Conservation (phyloP, 1,284 basidiomycete genomes). For the Phenoliferia sp. region DNA sequence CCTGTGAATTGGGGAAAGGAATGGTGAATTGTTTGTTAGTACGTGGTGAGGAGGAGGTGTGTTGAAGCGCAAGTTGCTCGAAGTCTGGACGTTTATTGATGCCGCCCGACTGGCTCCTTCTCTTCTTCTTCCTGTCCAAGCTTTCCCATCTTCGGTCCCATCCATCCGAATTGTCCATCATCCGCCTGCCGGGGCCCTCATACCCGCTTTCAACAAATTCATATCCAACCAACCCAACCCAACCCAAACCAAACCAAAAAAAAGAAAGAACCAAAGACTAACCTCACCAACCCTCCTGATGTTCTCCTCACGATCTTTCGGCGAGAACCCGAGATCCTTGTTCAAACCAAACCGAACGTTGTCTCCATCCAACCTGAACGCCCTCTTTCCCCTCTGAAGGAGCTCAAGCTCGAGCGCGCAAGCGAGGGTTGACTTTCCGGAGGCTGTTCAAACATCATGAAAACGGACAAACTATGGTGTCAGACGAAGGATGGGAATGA, state of each 20-base stretch:
- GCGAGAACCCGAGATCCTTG: slow-evolving; percentile 96
- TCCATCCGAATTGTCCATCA: background rate
- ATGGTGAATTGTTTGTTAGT: background rate
- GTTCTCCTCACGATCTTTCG: slow-evolving; percentile 92
- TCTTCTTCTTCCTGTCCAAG: background rate
- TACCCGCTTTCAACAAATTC: background rate
- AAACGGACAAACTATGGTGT: background rate
- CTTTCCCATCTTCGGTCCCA: too few relatives aligned
- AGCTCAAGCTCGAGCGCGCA: slow-evolving; percentile 96
- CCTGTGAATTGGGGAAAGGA: slow-evolving; percentile 49
- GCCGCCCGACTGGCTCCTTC: too few relatives aligned
- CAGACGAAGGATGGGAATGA: background rate
- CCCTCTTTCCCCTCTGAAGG: slow-evolving; percentile 75
- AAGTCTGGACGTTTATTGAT: too few relatives aligned
- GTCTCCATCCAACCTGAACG: slow-evolving; percentile 93
- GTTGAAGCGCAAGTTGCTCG: too few relatives aligned
- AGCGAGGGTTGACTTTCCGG: slow-evolving; percentile 83
- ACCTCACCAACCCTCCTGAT: slow-evolving; percentile 97
- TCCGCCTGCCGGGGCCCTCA: background rate
- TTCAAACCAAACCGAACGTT: slow-evolving; percentile 96
- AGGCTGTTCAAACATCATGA: slow-evolving; percentile 25
- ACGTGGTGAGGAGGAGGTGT: too few relatives aligned
- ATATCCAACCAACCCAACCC: background rate
- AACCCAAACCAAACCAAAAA: background rate
- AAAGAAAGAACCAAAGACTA: background rate